These are phyloP conservation scores for Chenopodium album DNA, from an alignment of 148 eudicot species.

Conservation along the genomic window DNA sequence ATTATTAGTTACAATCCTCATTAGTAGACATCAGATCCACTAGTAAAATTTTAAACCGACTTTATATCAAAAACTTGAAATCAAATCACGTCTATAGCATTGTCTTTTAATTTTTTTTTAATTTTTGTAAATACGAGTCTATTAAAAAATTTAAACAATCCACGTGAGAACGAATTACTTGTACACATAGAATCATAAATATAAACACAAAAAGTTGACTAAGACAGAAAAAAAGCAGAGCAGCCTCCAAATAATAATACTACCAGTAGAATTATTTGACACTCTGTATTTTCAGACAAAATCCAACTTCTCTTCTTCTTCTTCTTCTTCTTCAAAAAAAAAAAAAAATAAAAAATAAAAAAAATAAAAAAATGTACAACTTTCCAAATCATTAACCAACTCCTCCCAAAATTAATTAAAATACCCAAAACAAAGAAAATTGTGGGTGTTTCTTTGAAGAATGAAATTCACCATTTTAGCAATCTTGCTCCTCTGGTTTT, in stretches of 20 bases:
- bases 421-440: neutral
- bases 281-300: slow-evolving; percentile 10
- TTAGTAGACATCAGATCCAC: too few relatives aligned
- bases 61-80: too few relatives aligned
- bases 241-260: neutral
- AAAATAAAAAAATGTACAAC: slow-evolving; percentile 4
- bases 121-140: neutral
- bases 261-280: neutral
- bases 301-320: slow-evolving; percentile 9
- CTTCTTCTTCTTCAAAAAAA: neutral
- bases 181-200: neutral
- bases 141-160: too few relatives aligned
- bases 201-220: neutral
- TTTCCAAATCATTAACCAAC: neutral
- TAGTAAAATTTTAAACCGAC: too few relatives aligned
- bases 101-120: neutral
- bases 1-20: too few relatives aligned
- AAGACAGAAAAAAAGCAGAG: neutral
- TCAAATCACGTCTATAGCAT: neutral
- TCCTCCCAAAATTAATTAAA: neutral
- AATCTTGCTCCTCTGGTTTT: slow-evolving; percentile 19
- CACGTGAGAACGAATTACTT: neutral
- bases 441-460: neutral
- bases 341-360: too few relatives aligned
- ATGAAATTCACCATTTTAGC: slow-evolving; percentile 17